Base-by-base conservation (phyloP, 345 rosid species). In the Brassica juncea region DNA sequence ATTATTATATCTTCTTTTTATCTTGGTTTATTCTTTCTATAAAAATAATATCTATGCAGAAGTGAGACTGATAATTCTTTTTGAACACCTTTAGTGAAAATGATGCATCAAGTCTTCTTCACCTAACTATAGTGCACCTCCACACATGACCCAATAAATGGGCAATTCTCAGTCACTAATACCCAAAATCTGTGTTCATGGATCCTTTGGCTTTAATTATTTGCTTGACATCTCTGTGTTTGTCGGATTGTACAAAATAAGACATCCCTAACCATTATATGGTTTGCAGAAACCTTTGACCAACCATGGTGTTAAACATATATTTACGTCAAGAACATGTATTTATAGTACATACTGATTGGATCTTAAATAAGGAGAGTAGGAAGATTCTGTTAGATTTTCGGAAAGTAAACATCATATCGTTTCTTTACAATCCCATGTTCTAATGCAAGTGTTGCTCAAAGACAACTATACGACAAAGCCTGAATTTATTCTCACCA, bases 401-500 rank as follows among this genome's bases (percentile, higher is more conserved):
- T 12, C 14, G 39, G 70, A 60, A 61, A 35, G 52, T 65, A 42
- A 72, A 6, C 19, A 72, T 47, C 65, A 52, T 63, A 25, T 70
- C 39, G 15, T 65, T 75, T 49, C 44, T 31, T 75, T 70, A 80
- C 14, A 32, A 72, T 44, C 59, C 8, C 60, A 80, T 70, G 83
- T 80, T 70, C 39, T 70, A 70, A 63, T 42, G 32, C 67, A 55
- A 39, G 23, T 42, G 54, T 70, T 31, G 44, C 39, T 11, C 64
- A 47, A 81, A 71, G 84, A 85, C 87, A 86, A 32, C 86, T 80
- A 84, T 62, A 83, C 73, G 89, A 86, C 92, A 84, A 85, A 84
- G 4, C 35, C 54, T 52, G 71, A 23, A 79, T 74, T 70, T 68
- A 34, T 76, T 66, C 72, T 39, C 80, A 34, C 37, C 64, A 76